Percentiles rank a stretch among this genome's conserved stretches.
Conservation (phyloP, 805 yeast genomes). For the Crinitomyces ghanaensis region DNA sequence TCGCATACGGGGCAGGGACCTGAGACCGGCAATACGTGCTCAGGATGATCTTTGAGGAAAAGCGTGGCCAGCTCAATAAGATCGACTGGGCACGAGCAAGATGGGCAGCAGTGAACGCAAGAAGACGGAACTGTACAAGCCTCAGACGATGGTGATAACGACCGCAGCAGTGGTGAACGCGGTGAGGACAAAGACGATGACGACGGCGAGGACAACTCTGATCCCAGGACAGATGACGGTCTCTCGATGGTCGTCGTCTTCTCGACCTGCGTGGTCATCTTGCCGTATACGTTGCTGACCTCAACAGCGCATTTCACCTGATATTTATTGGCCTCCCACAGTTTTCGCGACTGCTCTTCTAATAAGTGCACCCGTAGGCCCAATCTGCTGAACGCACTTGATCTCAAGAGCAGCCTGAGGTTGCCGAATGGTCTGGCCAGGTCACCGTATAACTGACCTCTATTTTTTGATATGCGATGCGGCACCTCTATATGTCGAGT, state of each 20-base stretch:
- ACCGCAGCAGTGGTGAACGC: no score
- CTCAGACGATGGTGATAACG: no score
- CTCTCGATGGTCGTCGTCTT: no score
- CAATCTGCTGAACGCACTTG: slow-evolving; percentile 16
- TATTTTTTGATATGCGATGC: slow-evolving; percentile 29
- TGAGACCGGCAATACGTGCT: slow-evolving; percentile 7
- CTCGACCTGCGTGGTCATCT: no score
- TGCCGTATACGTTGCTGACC: no score
- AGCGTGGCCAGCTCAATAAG: slow-evolving; percentile 7
- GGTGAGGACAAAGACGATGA: slow-evolving; percentile 8
- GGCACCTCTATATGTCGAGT: slow-evolving; percentile 45
- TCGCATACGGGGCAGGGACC: slow-evolving; percentile 12
- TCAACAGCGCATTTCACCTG: slow-evolving; percentile 6
- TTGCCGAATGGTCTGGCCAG: slow-evolving; percentile 21
- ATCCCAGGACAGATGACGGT: slow-evolving; percentile 1
- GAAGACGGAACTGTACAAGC: no score
- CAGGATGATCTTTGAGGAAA: slow-evolving; percentile 2
- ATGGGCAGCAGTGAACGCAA: no score
- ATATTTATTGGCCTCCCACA: slow-evolving; percentile 21
- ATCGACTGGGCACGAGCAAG: slow-evolving; percentile 1
- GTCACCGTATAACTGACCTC: slow-evolving; percentile 7
- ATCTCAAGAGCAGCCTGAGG: slow-evolving; percentile 18
- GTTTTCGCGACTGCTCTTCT: slow-evolving; percentile 14
- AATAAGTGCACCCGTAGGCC: slow-evolving; percentile 21
- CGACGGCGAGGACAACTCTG: slow-evolving; percentile 7